Percentiles rank a stretch among this genome's conserved stretches.
Conservation (phyloP, 352 stramenopile species). For the Pythium folliculosum region DNA sequence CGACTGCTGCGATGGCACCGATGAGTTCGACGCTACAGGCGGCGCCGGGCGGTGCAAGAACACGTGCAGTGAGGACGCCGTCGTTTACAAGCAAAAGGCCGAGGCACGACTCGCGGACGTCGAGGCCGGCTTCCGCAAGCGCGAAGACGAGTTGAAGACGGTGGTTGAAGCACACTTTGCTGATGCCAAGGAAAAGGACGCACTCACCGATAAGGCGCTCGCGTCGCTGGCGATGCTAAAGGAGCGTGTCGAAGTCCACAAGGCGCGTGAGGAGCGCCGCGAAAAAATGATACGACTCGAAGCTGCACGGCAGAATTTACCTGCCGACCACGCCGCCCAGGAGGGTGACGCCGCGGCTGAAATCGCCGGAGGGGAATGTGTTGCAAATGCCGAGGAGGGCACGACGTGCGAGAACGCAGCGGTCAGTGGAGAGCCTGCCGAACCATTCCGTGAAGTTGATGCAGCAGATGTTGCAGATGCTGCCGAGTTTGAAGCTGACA, state of each 20-base stretch:
- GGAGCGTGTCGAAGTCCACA: constrained; percentile 60
- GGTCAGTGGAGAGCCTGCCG: not conserved
- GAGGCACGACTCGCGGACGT: constrained; percentile 43
- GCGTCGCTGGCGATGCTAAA: constrained; percentile 47
- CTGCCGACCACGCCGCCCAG: constrained; percentile 23
- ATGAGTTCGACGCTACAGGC: constrained; percentile 63
- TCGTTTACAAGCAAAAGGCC: constrained; percentile 38
- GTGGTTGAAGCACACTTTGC: constrained; percentile 53
- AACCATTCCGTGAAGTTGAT: constrained; percentile 26
- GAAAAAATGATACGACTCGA: constrained; percentile 60
- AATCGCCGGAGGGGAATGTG: constrained; percentile 7
- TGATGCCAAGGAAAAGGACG: constrained; percentile 31
- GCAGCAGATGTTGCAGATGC: constrained; percentile 25
- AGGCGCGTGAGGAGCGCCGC: constrained; percentile 62
- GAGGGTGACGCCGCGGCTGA: constrained; percentile 5
- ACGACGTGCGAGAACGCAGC: constrained; percentile 19
- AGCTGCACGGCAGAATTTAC: constrained; percentile 41
- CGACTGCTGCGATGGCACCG: constrained; percentile 96
- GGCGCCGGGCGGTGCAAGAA: constrained; percentile 37
- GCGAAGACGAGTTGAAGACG: constrained; percentile 39
- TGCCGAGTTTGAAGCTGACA: constrained; percentile 15
- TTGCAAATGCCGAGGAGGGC: constrained; percentile 12
- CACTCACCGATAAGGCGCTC: constrained; percentile 38
- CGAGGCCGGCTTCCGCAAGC: constrained; percentile 48
- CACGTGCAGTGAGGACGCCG: constrained; percentile 47